phyloP scores from a whole-genome alignment of 1,284 basidiomycete species.

The Mycena citricolor region DNA sequence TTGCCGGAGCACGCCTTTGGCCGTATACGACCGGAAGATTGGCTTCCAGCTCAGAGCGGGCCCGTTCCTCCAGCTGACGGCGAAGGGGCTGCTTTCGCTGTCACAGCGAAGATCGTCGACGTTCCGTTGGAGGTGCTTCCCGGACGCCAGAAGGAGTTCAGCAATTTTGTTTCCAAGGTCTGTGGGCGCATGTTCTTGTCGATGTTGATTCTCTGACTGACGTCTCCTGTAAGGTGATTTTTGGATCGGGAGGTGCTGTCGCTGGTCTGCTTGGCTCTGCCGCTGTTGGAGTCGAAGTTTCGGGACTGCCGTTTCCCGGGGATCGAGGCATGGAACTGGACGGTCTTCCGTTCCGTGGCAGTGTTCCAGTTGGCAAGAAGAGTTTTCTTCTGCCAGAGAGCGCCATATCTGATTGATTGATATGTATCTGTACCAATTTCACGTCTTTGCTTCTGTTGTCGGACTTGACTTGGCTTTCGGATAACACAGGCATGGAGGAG shows the following conservation, averaged over 20 bases:
- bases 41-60: slow-evolving; percentile 57
- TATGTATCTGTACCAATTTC: too few relatives aligned
- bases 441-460: too few relatives aligned
- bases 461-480: too few relatives aligned
- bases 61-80: slow-evolving; percentile 39
- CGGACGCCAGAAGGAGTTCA: slow-evolving; percentile 70
- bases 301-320: slow-evolving; percentile 56
- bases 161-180: slow-evolving; percentile 73
- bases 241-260: slow-evolving; percentile 62
- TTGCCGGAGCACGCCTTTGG: slow-evolving; percentile 70
- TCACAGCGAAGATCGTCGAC: slow-evolving; percentile 64
- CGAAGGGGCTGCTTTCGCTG: slow-evolving; percentile 53
- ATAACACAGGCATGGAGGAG: too few relatives aligned
- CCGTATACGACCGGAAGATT: slow-evolving; percentile 65
- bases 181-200: slow-evolving; percentile 19
- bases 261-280: slow-evolving; percentile 70
- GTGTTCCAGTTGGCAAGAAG: slow-evolving; percentile 64
- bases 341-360: slow-evolving; percentile 66
- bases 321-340: slow-evolving; percentile 54
- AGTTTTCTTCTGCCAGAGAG: too few relatives aligned
- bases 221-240: slow-evolving; percentile 56
- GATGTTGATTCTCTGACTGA: slow-evolving; percentile 1
- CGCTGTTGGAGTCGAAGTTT: slow-evolving; percentile 57
- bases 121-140: slow-evolving; percentile 74
- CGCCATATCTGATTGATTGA: too few relatives aligned